Base-by-base conservation (phyloP, 2,329 filamentous ascomycete genomes). In the Ophiognomonia clavigignenti-juglandacearum region DNA sequence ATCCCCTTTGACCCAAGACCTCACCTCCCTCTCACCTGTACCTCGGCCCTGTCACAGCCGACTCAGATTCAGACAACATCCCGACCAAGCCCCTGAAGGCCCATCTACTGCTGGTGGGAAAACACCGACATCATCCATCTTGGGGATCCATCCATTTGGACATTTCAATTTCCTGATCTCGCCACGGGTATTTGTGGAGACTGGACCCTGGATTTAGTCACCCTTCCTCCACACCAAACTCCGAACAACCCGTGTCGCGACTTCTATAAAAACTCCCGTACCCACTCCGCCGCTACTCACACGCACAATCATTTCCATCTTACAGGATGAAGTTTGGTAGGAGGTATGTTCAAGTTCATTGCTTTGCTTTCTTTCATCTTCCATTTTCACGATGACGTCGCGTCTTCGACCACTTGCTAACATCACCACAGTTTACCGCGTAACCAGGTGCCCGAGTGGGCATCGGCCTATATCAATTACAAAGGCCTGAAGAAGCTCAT, bases 401-500 rank as follows among this genome's bases (percentile, higher is more conserved):
- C 23, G 19, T 42, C 9, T 44, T 44, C 23, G 32, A 9, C 13
- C 13, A 11, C 9, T 18, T 32, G 35, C 39, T 38, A 32, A 26
- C 32, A 34, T 22, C 16, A 16, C 22, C 29, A 46, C 45, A 57
- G 59, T 54, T 75, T 95, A 46, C 80, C 87, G 16, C 82, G 86
- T 39, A 90, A 91, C 62, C 86, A 92, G 69, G 87, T 93, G 61
- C 88, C 88, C 39, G 88, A 92, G 69, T 95, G 88, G 88, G 84
- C 86, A 44, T 75, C 83, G 48, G 83, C 77, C 26, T 95, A 95
- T 64, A 91, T 93, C 72, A 83, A 93, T 70, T 95, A 95, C 73
- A 93, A 92, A 64, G 83, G 84, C 57, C 73, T 97, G 59, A 98
- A 98, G 76, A 96, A 93, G 73, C 80, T 96, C 54, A 91, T 98